Evolutionary conservation across 805 yeast genomes (phyloP).

Genomic region (Yarrowia sp.): DNA sequence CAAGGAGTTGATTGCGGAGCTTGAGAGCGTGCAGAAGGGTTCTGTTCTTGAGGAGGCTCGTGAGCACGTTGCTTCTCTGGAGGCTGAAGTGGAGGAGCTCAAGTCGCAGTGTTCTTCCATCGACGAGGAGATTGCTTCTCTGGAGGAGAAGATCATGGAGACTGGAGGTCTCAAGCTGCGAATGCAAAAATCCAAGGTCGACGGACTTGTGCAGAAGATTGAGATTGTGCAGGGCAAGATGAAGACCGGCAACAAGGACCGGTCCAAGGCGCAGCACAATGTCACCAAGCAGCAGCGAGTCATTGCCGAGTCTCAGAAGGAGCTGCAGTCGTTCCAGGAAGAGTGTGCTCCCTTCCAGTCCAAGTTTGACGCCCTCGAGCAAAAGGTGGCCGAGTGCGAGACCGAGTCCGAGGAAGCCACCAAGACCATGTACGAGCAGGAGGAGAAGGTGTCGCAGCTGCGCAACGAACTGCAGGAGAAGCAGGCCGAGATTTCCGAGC

Average conservation of each 20-base stretch:
- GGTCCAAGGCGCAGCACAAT: constrained; percentile 70
- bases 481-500: constrained; percentile 58
- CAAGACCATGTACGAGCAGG: constrained; percentile 44
- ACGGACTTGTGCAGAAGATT: constrained; percentile 70
- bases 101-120: constrained; percentile 62
- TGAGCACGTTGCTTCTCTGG: constrained; percentile 49
- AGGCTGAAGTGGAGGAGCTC: constrained; percentile 56
- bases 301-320: constrained; percentile 57
- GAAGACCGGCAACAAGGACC: constrained; percentile 61
- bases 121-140: constrained; percentile 61
- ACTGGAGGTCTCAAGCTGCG: constrained; percentile 89
- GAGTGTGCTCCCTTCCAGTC: constrained; percentile 54
- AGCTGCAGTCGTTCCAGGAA: constrained; percentile 54
- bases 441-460: constrained; percentile 47
- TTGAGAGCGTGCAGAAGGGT: constrained; percentile 43
- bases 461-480: constrained; percentile 55
- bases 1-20: constrained; percentile 47
- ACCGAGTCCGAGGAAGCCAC: constrained; percentile 41
- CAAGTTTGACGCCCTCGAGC: constrained; percentile 42
- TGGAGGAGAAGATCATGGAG: constrained; percentile 82
- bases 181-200: constrained; percentile 81
- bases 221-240: constrained; percentile 65
- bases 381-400: constrained; percentile 42
- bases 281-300: constrained; percentile 61
- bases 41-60: constrained; percentile 52